Conservation (phyloP, 1,284 basidiomycete genomes). For the Abortiporus biennis region DNA sequence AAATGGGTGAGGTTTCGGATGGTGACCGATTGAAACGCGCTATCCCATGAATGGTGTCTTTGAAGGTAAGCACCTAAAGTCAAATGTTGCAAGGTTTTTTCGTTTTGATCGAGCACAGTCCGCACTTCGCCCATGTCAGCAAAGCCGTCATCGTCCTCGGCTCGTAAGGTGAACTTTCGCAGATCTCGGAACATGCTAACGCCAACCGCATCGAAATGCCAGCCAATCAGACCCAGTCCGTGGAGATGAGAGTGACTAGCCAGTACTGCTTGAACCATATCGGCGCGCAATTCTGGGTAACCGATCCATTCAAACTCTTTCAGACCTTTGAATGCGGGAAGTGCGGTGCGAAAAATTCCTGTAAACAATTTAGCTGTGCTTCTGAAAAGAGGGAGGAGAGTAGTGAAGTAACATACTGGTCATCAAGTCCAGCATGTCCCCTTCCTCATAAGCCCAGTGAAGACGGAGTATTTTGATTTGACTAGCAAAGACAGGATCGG, state of each 20-base stretch:
- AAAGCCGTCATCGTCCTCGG: slow-evolving; percentile 63
- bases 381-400: background rate
- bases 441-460: slow-evolving; percentile 63
- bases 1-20: slow-evolving; percentile 61
- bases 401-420: slow-evolving; percentile 32
- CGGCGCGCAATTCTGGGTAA: slow-evolving; percentile 56
- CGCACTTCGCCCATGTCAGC: slow-evolving; percentile 65
- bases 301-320: slow-evolving; percentile 68
- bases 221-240: slow-evolving; percentile 57
- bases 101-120: slow-evolving; percentile 53
- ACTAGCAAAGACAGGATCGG: slow-evolving; percentile 50
- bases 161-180: slow-evolving; percentile 56
- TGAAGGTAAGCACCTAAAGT: slow-evolving; percentile 60
- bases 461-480: slow-evolving; percentile 49
- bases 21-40: slow-evolving; percentile 51
- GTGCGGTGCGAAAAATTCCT: slow-evolving; percentile 54
- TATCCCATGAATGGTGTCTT: slow-evolving; percentile 59
- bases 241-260: slow-evolving; percentile 45
- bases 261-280: slow-evolving; percentile 52
- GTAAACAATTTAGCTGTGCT: background rate
- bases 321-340: slow-evolving; percentile 53
- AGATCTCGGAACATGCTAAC: slow-evolving; percentile 45
- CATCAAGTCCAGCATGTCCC: slow-evolving; percentile 60
- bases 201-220: slow-evolving; percentile 65
- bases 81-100: slow-evolving; percentile 50